Conservation (phyloP, 108 stramenopile genomes). For the Cyclostephanos invisitatus region DNA sequence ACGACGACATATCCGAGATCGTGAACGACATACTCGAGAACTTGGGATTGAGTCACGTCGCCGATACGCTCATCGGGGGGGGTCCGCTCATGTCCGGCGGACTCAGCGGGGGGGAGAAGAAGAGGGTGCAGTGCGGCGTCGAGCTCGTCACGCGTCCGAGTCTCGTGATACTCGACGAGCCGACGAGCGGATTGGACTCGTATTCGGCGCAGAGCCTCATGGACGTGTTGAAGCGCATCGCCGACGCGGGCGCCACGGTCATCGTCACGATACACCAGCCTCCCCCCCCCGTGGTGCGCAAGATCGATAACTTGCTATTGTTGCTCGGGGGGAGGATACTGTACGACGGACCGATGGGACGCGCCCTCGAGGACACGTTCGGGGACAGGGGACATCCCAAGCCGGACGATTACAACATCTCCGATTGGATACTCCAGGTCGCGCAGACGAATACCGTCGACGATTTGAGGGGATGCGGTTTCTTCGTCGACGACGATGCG, state of each 20-base stretch:
- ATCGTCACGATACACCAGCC: slow-evolving; percentile 94
- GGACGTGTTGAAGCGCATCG: slow-evolving; percentile 81
- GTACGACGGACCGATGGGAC: slow-evolving; percentile 43
- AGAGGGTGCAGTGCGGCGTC: slow-evolving; percentile 71
- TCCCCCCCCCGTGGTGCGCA: slow-evolving; percentile 77
- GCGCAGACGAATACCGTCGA: slow-evolving; percentile 49
- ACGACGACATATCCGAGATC: slow-evolving; percentile 57
- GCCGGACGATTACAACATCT: slow-evolving; percentile 76
- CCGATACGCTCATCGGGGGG: slow-evolving; percentile 75
- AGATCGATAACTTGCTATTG: slow-evolving; percentile 79
- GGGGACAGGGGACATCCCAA: slow-evolving; percentile 40
- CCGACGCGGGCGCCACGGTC: slow-evolving; percentile 75
- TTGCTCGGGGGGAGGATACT: slow-evolving; percentile 53
- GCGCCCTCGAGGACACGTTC: not conserved
- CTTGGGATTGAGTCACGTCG: slow-evolving; percentile 69
- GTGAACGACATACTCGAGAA: slow-evolving; percentile 73
- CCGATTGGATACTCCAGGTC: slow-evolving; percentile 81
- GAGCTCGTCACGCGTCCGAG: slow-evolving; percentile 77
- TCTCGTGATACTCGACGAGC: slow-evolving; percentile 68
- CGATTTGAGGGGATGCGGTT: slow-evolving; percentile 49
- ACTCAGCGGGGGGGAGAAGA: slow-evolving; percentile 80
- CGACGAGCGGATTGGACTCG: slow-evolving; percentile 74
- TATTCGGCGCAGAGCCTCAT: slow-evolving; percentile 77
- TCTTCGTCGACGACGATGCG: slow-evolving; percentile 50
- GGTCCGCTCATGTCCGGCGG: slow-evolving; percentile 60